These are phyloP conservation scores for Rubia peregrina DNA, from an alignment of 305 asterid species.

Conservation along the genomic window DNA sequence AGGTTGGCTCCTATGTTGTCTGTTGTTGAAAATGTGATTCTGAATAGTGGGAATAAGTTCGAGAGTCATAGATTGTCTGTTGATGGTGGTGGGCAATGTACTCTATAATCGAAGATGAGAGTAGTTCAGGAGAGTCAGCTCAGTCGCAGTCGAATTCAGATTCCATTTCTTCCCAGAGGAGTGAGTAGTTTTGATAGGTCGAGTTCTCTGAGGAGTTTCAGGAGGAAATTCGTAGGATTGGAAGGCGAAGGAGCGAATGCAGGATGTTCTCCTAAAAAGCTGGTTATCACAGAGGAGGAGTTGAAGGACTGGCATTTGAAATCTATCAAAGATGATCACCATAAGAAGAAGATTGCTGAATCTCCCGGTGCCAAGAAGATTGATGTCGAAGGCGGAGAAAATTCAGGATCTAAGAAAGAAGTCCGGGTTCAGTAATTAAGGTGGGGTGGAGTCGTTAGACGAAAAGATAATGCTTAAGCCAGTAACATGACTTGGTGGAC, in stretches of 20 bases:
- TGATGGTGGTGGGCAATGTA: conserved; percentile 91
- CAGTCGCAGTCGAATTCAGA: conserved; percentile 72
- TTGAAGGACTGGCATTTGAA: conserved; percentile 76
- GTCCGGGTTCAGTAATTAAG: conserved; percentile 15
- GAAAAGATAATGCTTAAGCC: neutral
- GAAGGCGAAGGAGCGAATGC: conserved; percentile 46
- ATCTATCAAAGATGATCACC: conserved; percentile 36
- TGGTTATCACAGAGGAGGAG: conserved; percentile 87
- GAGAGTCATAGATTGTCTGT: conserved; percentile 56
- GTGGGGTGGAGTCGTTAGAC: conserved; percentile 21
- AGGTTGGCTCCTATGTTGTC: conserved; percentile 83
- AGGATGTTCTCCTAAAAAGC: conserved; percentile 57
- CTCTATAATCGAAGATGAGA: conserved; percentile 73
- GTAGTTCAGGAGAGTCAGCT: conserved; percentile 72
- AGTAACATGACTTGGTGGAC: conserved; percentile 8
- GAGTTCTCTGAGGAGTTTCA: conserved; percentile 73
- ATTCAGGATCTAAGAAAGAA: conserved; percentile 42
- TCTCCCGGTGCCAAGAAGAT: conserved; percentile 24
- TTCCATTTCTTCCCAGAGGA: conserved; percentile 69
- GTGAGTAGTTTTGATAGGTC: conserved; percentile 83
- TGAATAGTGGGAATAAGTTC: conserved; percentile 36
- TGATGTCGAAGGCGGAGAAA: conserved; percentile 20
- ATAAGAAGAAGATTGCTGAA: conserved; percentile 27
- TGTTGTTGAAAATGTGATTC: conserved; percentile 52
- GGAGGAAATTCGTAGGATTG: conserved; percentile 42